Conservation (phyloP, 2,329 filamentous ascomycete genomes). For the Fusarium aywerte region DNA sequence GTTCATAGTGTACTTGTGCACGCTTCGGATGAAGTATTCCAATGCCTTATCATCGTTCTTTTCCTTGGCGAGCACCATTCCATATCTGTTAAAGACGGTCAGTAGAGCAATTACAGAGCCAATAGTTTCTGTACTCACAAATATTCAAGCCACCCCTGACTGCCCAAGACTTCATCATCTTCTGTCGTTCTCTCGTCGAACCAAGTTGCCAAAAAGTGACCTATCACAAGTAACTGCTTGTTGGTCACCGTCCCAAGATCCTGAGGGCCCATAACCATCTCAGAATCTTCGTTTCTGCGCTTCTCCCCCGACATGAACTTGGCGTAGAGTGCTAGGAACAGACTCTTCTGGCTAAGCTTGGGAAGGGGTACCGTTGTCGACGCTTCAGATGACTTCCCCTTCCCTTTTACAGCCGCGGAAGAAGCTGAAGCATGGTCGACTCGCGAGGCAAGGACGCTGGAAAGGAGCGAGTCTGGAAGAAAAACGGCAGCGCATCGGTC, state of each 20-base stretch:
- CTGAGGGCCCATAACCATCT: conserved; percentile 95
- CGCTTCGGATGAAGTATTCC: conserved; percentile 86
- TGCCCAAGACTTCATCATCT: conserved; percentile 68
- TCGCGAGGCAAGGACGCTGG: conserved; percentile 68
- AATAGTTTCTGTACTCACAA: conserved; percentile 58
- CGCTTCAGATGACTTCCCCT: conserved; percentile 53
- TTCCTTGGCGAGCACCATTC: conserved; percentile 87
- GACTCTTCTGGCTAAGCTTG: conserved; percentile 83
- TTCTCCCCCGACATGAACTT: conserved; percentile 96
- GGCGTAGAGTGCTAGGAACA: conserved; percentile 92
- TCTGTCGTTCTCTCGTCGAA: conserved; percentile 73
- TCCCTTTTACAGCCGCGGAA: conserved; percentile 69
- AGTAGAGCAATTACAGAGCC: neutral
- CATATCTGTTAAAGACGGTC: conserved; percentile 67
- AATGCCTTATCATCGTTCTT: conserved; percentile 89
- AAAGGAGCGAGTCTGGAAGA: conserved; percentile 81
- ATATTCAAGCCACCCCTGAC: conserved; percentile 95
- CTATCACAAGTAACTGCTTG: conserved; percentile 82
- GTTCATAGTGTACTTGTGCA: conserved; percentile 91
- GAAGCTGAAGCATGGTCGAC: conserved; percentile 51
- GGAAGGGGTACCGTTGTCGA: conserved; percentile 55
- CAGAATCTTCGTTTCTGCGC: conserved; percentile 93
- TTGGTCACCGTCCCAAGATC: conserved; percentile 88
- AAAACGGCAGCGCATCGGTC: conserved; percentile 93
- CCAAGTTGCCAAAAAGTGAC: conserved; percentile 81